These are phyloP conservation scores for Neoascochyta sp. DNA, from an alignment of 2,329 filamentous ascomycete species.

Conservation along the genomic window DNA sequence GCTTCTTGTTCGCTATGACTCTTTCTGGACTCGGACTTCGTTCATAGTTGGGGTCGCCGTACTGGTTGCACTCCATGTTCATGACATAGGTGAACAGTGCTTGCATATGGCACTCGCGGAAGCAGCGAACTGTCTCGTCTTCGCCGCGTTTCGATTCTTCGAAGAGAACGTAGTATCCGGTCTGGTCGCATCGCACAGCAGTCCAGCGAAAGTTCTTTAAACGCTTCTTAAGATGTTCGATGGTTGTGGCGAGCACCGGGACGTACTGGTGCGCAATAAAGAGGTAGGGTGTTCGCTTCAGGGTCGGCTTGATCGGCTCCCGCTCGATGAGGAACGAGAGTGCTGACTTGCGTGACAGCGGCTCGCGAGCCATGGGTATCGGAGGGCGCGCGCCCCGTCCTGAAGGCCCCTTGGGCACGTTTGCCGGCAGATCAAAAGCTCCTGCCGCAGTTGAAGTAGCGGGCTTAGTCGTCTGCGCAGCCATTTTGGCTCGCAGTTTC, in stretches of 20 bases:
- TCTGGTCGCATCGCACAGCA: slow-evolving; percentile 76
- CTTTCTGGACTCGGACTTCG: slow-evolving; percentile 52
- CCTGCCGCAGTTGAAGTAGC: slow-evolving; percentile 20
- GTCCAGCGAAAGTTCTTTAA: slow-evolving; percentile 79
- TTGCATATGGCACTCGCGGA: slow-evolving; percentile 71
- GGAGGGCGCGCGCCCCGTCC: slow-evolving; percentile 45
- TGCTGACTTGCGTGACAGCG: slow-evolving; percentile 45
- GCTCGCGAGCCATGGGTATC: slow-evolving; percentile 37
- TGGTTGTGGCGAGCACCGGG: slow-evolving; percentile 78
- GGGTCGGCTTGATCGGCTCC: slow-evolving; percentile 62
- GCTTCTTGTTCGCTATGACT: slow-evolving; percentile 48
- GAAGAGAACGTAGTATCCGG: slow-evolving; percentile 91
- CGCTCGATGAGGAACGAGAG: slow-evolving; percentile 57
- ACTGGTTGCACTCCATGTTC: slow-evolving; percentile 78
- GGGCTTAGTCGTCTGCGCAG: slow-evolving; percentile 21
- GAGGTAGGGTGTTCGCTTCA: slow-evolving; percentile 80
- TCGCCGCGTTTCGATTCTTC: slow-evolving; percentile 72
- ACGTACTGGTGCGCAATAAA: slow-evolving; percentile 86
- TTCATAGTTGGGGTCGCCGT: slow-evolving; percentile 62
- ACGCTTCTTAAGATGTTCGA: slow-evolving; percentile 85
- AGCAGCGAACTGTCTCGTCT: slow-evolving; percentile 77
- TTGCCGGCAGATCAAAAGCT: slow-evolving; percentile 64
- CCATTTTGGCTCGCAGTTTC: slow-evolving; percentile 38
- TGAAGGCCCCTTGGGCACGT: slow-evolving; percentile 81
- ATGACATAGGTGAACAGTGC: slow-evolving; percentile 90